These are phyloP conservation scores for Lipomyces yarrowii DNA, from an alignment of 1,139 yeast species.

Conservation along the genomic window DNA sequence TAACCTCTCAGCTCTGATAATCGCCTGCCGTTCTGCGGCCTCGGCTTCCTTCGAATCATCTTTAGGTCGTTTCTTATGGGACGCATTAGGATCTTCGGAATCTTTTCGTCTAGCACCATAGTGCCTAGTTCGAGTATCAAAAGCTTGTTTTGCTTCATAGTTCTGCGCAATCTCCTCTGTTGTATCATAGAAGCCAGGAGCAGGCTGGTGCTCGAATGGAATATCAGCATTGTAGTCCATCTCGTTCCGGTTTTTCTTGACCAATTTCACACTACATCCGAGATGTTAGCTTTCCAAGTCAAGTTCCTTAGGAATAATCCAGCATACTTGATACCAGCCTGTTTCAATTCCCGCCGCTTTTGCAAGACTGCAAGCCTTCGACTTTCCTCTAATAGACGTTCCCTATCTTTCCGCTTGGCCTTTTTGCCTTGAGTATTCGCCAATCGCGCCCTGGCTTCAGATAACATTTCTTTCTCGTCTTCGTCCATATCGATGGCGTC, in stretches of 20 bases:
- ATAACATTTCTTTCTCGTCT: slow-evolving; percentile 87
- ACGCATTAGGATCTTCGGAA: slow-evolving; percentile 43
- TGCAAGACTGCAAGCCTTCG: slow-evolving; percentile 75
- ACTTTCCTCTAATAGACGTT: slow-evolving; percentile 74
- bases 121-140: slow-evolving; percentile 51
- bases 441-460: slow-evolving; percentile 89
- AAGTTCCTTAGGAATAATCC: slow-evolving; percentile 39
- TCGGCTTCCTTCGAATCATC: slow-evolving; percentile 40
- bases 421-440: slow-evolving; percentile 95
- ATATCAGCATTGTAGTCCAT: slow-evolving; percentile 84
- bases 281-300: slow-evolving; percentile 26
- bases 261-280: slow-evolving; percentile 29
- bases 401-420: slow-evolving; percentile 89
- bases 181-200: slow-evolving; percentile 69
- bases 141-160: slow-evolving; percentile 46
- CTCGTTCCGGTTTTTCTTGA: slow-evolving; percentile 55
- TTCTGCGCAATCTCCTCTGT: slow-evolving; percentile 56
- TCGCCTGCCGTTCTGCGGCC: slow-evolving; percentile 40
- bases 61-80: slow-evolving; percentile 36
- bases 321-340: slow-evolving; percentile 68
- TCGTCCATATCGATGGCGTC: slow-evolving; percentile 80
- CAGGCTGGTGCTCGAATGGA: slow-evolving; percentile 76
- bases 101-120: slow-evolving; percentile 55
- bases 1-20: slow-evolving; percentile 47
- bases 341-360: slow-evolving; percentile 80